Conservation (phyloP, 179 eudicot species). For the Nepenthes alata region DNA sequence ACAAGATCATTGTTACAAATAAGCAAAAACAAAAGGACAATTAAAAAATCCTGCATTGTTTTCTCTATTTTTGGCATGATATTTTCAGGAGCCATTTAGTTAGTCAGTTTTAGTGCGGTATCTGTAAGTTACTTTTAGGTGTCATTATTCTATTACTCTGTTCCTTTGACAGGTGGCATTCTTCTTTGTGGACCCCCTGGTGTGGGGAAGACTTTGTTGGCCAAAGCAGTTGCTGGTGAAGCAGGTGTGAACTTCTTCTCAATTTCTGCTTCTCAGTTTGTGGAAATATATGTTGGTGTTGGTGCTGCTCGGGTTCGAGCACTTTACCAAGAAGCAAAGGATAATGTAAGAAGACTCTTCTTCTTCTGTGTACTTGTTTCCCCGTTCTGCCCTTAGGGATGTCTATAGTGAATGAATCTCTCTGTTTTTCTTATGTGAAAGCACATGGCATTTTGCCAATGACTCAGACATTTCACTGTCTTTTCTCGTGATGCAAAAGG, state of each 20-base stretch:
- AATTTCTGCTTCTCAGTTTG: slow-evolving; percentile 93
- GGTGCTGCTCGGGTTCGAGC: slow-evolving; percentile 96
- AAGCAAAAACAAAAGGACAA: too few relatives aligned
- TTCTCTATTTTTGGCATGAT: too few relatives aligned
- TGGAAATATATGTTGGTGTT: slow-evolving; percentile 93
- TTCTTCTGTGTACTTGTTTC: slow-evolving; percentile 3
- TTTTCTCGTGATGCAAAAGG: neutral
- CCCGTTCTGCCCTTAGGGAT: neutral
- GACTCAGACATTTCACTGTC: neutral
- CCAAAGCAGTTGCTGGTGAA: slow-evolving; percentile 98
- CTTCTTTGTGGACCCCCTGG: slow-evolving; percentile 98
- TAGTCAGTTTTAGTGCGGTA: neutral
- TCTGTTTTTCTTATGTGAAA: neutral
- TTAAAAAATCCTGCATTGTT: too few relatives aligned
- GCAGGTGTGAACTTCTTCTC: slow-evolving; percentile 95
- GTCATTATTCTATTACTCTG: slow-evolving; percentile 5
- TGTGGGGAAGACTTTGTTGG: slow-evolving; percentile 91
- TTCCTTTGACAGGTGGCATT: slow-evolving; percentile 60
- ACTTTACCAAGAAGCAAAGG: slow-evolving; percentile 88
- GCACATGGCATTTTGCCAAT: neutral
- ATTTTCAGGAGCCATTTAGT: too few relatives aligned
- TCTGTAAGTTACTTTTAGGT: neutral
- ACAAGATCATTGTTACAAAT: too few relatives aligned
- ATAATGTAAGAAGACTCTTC: slow-evolving; percentile 40
- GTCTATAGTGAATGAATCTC: neutral